Conservation (phyloP, 257 asterid genomes). For the Hygrophila difformis region DNA sequence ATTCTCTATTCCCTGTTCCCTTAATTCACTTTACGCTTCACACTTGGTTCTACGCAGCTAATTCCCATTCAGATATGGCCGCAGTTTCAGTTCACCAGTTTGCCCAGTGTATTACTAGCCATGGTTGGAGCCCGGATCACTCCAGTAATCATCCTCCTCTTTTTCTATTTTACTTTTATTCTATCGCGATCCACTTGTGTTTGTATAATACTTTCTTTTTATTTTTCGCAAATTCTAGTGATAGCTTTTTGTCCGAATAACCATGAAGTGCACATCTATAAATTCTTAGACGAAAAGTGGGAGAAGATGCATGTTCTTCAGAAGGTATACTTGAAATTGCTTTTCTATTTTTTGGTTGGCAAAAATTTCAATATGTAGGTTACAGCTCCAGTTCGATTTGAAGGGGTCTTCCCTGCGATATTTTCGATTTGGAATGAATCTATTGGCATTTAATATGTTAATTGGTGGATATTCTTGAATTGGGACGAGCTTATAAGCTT, state of each 20-base stretch:
- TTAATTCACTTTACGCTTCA: too few species aligned
- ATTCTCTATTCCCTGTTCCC: background rate
- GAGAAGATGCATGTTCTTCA: constrained; percentile 95
- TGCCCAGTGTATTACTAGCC: constrained; percentile 83
- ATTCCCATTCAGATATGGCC: constrained; percentile 77
- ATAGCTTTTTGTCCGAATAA: constrained; percentile 86
- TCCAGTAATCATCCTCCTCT: constrained; percentile 43
- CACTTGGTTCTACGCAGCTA: too few species aligned
- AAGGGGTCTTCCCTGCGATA: too few species aligned
- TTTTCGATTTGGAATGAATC: constrained; percentile 2
- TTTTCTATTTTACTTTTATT: background rate
- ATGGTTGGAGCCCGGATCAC: constrained; percentile 93
- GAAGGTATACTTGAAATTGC: constrained; percentile 37
- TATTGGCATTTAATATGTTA: background rate
- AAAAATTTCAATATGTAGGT: background rate
- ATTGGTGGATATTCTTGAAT: constrained; percentile 1
- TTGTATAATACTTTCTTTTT: background rate
- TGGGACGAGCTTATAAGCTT: too few species aligned
- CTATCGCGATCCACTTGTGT: too few species aligned
- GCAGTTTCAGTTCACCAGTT: constrained; percentile 77
- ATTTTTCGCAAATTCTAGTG: constrained; percentile 38
- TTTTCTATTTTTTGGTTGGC: background rate
- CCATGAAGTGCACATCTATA: constrained; percentile 81
- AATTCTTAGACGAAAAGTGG: constrained; percentile 73
- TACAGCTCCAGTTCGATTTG: too few species aligned